Conservation (phyloP, 2,329 filamentous ascomycete species). For the Colletotrichum lupini region DNA sequence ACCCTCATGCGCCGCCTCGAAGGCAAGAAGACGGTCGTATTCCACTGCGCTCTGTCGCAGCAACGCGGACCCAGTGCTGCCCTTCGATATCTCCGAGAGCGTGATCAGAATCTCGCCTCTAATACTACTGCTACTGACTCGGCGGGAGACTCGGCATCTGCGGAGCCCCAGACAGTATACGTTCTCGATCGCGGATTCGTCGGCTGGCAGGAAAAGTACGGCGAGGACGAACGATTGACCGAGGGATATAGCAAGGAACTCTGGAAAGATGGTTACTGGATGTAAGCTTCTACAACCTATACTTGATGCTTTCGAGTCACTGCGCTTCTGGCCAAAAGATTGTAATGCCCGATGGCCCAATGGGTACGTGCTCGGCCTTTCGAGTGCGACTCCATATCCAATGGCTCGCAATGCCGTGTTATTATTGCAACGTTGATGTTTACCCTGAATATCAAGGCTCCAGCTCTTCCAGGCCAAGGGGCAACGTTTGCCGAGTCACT, state of each 20-base stretch:
- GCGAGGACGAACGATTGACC: constrained; percentile 81
- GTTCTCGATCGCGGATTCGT: constrained; percentile 88
- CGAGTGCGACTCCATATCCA: background rate
- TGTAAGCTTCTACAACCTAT: background rate
- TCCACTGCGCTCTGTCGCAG: constrained; percentile 94
- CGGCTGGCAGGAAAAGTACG: constrained; percentile 88
- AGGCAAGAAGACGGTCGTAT: constrained; percentile 86
- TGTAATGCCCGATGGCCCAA: background rate
- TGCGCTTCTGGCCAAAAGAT: too few species aligned
- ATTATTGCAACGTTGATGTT: background rate
- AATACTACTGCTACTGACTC: constrained; percentile 21
- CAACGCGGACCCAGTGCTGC: constrained; percentile 89
- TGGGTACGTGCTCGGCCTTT: background rate
- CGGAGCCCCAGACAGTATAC: constrained; percentile 75
- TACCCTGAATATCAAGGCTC: background rate
- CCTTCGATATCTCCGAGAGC: constrained; percentile 79
- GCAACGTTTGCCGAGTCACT: background rate
- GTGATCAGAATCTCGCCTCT: constrained; percentile 59
- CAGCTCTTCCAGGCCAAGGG: background rate
- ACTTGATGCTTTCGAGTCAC: too few species aligned
- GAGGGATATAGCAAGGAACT: constrained; percentile 87
- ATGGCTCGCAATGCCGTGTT: background rate
- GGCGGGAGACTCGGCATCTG: constrained; percentile 7
- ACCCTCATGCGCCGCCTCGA: constrained; percentile 83
- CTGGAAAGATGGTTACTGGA: constrained; percentile 73